Evolutionary conservation across 257 asterid genomes (phyloP).

Genomic region (Solanum chiquidenum): DNA sequence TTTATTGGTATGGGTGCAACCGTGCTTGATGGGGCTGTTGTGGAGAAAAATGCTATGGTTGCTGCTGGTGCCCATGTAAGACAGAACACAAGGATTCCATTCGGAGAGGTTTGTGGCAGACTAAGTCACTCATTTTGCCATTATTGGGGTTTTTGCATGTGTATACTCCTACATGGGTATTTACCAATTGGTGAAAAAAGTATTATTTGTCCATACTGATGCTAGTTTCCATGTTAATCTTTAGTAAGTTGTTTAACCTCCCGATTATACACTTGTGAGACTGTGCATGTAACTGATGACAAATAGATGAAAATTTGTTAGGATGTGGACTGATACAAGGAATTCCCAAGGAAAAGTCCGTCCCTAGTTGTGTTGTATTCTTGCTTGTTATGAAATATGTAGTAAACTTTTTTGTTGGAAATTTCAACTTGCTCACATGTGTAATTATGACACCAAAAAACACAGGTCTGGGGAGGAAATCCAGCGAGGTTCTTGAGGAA

Average conservation of each 20-base stretch:
- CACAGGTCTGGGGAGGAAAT: constrained; percentile 96
- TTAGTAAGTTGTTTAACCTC: not conserved
- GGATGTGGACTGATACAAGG: not conserved
- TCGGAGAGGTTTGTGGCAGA: constrained; percentile 63
- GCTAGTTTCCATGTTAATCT: not conserved
- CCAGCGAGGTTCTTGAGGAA: constrained; percentile 94
- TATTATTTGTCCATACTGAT: not conserved
- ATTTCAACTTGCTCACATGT: not conserved
- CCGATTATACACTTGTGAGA: not conserved
- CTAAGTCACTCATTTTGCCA: not conserved
- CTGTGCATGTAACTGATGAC: not conserved
- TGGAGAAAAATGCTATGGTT: constrained; percentile 93
- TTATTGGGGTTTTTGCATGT: not conserved
- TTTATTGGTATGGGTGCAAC: constrained; percentile 96
- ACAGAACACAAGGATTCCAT: constrained; percentile 77
- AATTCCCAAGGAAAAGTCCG: not conserved
- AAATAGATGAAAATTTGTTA: not conserved
- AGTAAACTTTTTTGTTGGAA: not conserved
- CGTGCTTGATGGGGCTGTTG: constrained; percentile 86
- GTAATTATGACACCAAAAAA: not conserved
- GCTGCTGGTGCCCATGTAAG: constrained; percentile 99
- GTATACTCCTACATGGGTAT: not conserved
- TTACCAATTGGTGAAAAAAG: not conserved
- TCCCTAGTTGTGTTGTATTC: not conserved
- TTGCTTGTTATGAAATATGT: not conserved